These are phyloP conservation scores for Saxophila tyrrhenica DNA, from an alignment of 495 filamentous ascomycete species.

Conservation along the genomic window DNA sequence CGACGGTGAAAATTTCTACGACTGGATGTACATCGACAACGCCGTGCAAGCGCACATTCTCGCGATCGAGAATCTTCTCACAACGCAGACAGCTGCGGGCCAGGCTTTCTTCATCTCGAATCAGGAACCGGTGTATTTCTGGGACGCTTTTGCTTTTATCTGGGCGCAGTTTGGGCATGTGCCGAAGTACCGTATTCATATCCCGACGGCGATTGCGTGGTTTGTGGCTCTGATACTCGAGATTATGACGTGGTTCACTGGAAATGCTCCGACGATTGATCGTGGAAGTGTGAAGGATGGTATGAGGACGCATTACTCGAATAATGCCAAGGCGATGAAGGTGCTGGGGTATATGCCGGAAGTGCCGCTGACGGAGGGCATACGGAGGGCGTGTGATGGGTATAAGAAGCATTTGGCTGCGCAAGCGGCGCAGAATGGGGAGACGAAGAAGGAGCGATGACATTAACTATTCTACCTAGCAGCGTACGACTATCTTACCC, in stretches of 20 bases:
- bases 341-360: constrained; percentile 49
- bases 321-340: constrained; percentile 43
- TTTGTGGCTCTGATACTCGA: constrained; percentile 39
- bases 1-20: constrained; percentile 45
- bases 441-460: not conserved
- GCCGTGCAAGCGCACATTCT: constrained; percentile 52
- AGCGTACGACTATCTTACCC: constrained; percentile 26
- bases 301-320: constrained; percentile 42
- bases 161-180: constrained; percentile 50
- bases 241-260: constrained; percentile 40
- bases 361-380: constrained; percentile 44
- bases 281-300: constrained; percentile 48
- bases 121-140: constrained; percentile 48
- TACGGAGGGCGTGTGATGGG: constrained; percentile 22
- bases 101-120: constrained; percentile 55
- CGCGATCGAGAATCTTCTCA: constrained; percentile 47
- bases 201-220: constrained; percentile 43
- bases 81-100: constrained; percentile 44
- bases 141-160: constrained; percentile 47
- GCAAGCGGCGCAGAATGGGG: not conserved
- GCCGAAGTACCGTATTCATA: constrained; percentile 39
- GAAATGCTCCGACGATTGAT: constrained; percentile 41
- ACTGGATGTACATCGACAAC: constrained; percentile 52
- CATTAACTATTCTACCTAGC: not conserved
- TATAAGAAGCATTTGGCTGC: constrained; percentile 6